phyloP scores from a whole-genome alignment of 139 green algal species.

The Tetradesmus lagerheimii region DNA sequence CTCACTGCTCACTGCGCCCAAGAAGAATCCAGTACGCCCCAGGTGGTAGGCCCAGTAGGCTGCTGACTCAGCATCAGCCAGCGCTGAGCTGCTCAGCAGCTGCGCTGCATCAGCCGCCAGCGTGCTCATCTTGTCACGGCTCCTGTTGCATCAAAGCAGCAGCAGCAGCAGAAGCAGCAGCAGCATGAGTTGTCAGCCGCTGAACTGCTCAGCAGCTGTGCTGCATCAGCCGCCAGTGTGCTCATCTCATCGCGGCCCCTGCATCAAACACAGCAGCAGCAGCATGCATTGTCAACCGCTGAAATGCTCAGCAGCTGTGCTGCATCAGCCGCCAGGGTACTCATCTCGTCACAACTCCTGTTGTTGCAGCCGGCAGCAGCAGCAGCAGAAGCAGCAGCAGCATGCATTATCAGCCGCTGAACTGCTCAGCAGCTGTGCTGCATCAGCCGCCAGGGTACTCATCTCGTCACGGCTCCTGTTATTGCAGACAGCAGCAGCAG shows the following conservation, averaged over 20 bases:
- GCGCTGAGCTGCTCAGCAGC: constrained; percentile 30
- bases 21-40: constrained; percentile 76
- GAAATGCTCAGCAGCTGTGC: too few species aligned
- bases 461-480: background rate
- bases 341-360: too few species aligned
- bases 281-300: too few species aligned
- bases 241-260: too few species aligned
- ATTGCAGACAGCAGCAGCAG: background rate
- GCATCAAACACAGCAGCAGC: background rate
- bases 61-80: constrained; percentile 52
- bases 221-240: background rate
- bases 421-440: constrained; percentile 22
- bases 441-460: too few species aligned
- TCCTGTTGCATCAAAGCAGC: background rate
- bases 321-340: too few species aligned
- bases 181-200: background rate
- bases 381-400: too few species aligned
- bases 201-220: background rate
- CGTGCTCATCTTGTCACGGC: background rate
- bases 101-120: background rate
- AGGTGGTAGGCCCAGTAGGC: constrained; percentile 87
- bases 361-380: too few species aligned
- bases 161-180: background rate
- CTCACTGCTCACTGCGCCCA: constrained; percentile 61
- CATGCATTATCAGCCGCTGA: constrained; percentile 48